Evolutionary conservation across 169 alveolate genomes (phyloP), one percentile per base, ranked within the genome.

Genomic region (Cryptosporidium meleagridis): DNA sequence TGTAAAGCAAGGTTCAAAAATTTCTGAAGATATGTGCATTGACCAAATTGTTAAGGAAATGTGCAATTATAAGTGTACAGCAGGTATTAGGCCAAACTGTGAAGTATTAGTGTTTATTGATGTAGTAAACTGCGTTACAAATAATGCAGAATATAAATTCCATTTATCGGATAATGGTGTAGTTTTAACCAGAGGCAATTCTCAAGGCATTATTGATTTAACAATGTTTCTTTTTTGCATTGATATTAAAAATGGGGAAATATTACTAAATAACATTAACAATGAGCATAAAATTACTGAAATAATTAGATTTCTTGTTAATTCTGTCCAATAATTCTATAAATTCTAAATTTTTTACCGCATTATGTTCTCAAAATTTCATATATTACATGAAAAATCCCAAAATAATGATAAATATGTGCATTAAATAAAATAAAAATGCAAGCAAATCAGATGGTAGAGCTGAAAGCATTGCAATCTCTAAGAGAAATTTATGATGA

Each of bases 371-470:
- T 73, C 86, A 51, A 18, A 31, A 37, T 73, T 52, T 53, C 18
- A 52, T 37, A 21, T 10, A 10, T 21, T 73, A 41, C 72, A 73
- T 73, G 72, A 1, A 14, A 33, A 21, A 33, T 35, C 26, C 55
- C 21, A 59, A 73, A 35, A 35, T 29, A 35, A 53, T 55, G 26
- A 53, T 55, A 29, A 41, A 3, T 8, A 52, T 35, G 26, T 33
- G 4, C 23, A 33, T n/a, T 8, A 51, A 31, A 37, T 14, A 72
- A 72, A 41, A 41, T 18, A 29, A 48, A 3, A 45, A 70, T 70
- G 85, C 86, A 59, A 33, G 72, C 86, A 58, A 55, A 53, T 33
- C 55, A 55, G 52, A 73, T 73, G 3, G 86, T 73, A 37, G 86
- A 73, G 58, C 33, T 73, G 55, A 73, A 53, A n/a, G 86, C 86